Conservation (phyloP, 768 basidiomycete genomes). For the Cubamyces lactineus region DNA sequence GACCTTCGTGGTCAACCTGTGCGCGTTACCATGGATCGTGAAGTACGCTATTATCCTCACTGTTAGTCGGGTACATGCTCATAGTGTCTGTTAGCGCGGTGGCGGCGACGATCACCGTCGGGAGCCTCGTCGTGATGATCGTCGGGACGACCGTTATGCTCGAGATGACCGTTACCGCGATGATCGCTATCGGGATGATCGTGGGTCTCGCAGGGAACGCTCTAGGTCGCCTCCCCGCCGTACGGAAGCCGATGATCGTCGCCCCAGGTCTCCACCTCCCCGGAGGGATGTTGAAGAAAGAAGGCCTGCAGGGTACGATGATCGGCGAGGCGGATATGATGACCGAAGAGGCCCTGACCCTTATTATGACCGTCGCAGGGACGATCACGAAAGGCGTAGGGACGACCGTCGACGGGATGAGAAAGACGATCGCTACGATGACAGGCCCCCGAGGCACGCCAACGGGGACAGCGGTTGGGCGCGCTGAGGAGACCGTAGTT, state of each 20-base stretch:
- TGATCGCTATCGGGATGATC: conserved; percentile 49
- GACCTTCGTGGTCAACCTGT: conserved; percentile 87
- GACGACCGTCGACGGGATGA: conserved; percentile 83
- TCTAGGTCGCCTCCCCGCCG: conserved; percentile 79
- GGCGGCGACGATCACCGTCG: conserved; percentile 69
- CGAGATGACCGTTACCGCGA: conserved; percentile 43
- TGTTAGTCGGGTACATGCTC: neutral
- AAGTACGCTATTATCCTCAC: conserved; percentile 44
- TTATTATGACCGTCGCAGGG: conserved; percentile 88
- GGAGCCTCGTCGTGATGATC: conserved; percentile 61
- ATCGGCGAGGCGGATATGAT: conserved; percentile 84
- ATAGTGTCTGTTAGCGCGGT: conserved; percentile 48
- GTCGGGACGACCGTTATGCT: conserved; percentile 45
- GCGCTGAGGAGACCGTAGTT: conserved; percentile 31
- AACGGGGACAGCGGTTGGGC: conserved; percentile 65
- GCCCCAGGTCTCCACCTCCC: conserved; percentile 83
- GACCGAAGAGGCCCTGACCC: conserved; percentile 82
- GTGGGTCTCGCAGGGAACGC: conserved; percentile 70
- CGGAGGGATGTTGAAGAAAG: conserved; percentile 82
- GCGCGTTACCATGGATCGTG: conserved; percentile 67
- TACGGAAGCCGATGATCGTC: conserved; percentile 71
- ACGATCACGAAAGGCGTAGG: conserved; percentile 67
- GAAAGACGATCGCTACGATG: conserved; percentile 81
- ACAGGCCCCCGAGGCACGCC: conserved; percentile 69
- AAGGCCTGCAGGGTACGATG: conserved; percentile 93